Evolutionary conservation across 2,329 filamentous ascomycete species (phyloP), one percentile per base, ranked within the genome.

Genomic region (Didymosphaeria variabile): DNA sequence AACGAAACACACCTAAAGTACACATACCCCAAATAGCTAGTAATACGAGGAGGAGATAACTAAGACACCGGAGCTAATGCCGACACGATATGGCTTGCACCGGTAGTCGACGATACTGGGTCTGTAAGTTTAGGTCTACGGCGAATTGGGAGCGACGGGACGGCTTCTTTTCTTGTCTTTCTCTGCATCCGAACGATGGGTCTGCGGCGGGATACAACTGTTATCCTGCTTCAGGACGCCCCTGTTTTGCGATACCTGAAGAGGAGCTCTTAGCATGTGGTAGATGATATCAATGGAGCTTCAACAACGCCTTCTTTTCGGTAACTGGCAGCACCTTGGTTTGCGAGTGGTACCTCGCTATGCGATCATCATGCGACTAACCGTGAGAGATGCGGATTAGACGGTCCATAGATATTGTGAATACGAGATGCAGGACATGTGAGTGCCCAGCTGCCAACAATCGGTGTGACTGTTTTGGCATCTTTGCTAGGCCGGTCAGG

Each of bases 141-240:
- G 74, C 75, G 73, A 74, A 76, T 60, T 72, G 67, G 71, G 73
- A 73, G 74, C 75, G 67, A 70, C 69, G 67, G 67, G 62, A 69
- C 49, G 66, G 63, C 66, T 67, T 69, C 49, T 67, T 70, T 76
- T 75, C 68, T 73, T 73, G 71, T 74, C 67, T 74, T 77, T 77
- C 65, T 72, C 72, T 75, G 73, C 72, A 75, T 74, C 67, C 61
- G 61, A 66, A 69, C 58, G 64, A 65, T 63, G 66, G 67, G 68
- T 67, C 69, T 68, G 64, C 54, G 55, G 65, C 60, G 68, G 65
- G 67, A 66, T 62, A 58, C 67, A 64, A 63, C 31, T 52, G 60
- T 59, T 60, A 58, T 63, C 29, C 60, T 59, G 60, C 42, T 60
- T 60, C 62, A 58, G 63, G 61, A 58, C 62, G 54, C 62, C 60